phyloP scores from a whole-genome alignment of 2,329 filamentous ascomycete species.

The Hypoxylon sp. region DNA sequence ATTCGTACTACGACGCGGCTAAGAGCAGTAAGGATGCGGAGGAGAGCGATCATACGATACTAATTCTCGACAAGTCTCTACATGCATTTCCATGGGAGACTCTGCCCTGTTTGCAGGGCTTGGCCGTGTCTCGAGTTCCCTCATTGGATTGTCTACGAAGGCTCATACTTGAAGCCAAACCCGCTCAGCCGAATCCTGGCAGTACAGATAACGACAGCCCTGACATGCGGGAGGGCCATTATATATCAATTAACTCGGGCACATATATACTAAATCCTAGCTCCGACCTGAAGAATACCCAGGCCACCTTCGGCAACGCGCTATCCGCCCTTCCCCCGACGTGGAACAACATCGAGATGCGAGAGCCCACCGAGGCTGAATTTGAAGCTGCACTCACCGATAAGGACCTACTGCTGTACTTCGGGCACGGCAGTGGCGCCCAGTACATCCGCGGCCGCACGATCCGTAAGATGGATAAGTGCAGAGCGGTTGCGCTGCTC shows the following conservation, averaged over 20 bases:
- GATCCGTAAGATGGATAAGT: constrained; percentile 82
- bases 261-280: constrained; percentile 92
- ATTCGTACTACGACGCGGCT: constrained; percentile 77
- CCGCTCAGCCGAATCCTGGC: constrained; percentile 42
- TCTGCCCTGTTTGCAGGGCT: constrained; percentile 83
- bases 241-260: constrained; percentile 69
- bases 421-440: constrained; percentile 94
- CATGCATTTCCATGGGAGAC: constrained; percentile 98
- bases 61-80: constrained; percentile 91
- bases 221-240: constrained; percentile 63
- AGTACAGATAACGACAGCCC: constrained; percentile 27
- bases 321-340: constrained; percentile 76
- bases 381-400: constrained; percentile 77
- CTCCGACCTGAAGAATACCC: constrained; percentile 84
- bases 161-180: constrained; percentile 73
- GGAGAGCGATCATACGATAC: constrained; percentile 78
- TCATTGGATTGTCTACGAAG: constrained; percentile 87
- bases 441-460: constrained; percentile 93
- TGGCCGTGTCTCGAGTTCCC: constrained; percentile 88
- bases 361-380: constrained; percentile 81
- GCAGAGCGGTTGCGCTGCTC: constrained; percentile 83
- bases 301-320: constrained; percentile 78
- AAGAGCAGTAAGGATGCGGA: constrained; percentile 59
- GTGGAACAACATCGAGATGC: constrained; percentile 80
- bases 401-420: constrained; percentile 87